Conservation (phyloP, 345 rosid genomes). For the Populus nigra region DNA sequence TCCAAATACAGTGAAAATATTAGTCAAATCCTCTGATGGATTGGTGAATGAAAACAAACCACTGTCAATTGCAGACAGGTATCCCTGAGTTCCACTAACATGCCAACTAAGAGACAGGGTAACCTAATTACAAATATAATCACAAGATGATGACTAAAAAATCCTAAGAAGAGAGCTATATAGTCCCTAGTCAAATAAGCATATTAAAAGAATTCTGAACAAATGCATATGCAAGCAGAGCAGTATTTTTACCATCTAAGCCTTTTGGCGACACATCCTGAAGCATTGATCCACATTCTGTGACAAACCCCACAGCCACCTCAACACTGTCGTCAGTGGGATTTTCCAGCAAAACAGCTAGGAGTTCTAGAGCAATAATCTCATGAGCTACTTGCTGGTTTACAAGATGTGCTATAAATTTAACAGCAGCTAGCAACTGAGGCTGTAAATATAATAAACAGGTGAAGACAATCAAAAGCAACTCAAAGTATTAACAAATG, state of each 20-base stretch:
- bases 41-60: neutral
- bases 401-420: conserved; percentile 89
- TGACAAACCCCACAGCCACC: conserved; percentile 90
- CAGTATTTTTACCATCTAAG: conserved; percentile 54
- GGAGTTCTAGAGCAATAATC: conserved; percentile 79
- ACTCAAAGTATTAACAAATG: neutral
- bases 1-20: neutral
- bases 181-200: neutral
- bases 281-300: conserved; percentile 87
- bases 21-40: neutral
- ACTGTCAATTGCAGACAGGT: neutral
- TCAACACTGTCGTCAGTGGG: conserved; percentile 95
- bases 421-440: conserved; percentile 88
- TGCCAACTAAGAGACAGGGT: neutral
- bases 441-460: conserved; percentile 50
- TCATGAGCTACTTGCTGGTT: conserved; percentile 92
- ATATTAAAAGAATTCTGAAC: neutral
- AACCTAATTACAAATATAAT: neutral
- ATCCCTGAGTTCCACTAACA: neutral
- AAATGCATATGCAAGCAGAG: neutral
- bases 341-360: conserved; percentile 62
- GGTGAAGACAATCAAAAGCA: neutral
- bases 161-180: neutral
- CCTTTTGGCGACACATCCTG: conserved; percentile 91
- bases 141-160: neutral